Evolutionary conservation across 108 stramenopile species (phyloP).

Genomic region (Skeletonema menzelii): DNA sequence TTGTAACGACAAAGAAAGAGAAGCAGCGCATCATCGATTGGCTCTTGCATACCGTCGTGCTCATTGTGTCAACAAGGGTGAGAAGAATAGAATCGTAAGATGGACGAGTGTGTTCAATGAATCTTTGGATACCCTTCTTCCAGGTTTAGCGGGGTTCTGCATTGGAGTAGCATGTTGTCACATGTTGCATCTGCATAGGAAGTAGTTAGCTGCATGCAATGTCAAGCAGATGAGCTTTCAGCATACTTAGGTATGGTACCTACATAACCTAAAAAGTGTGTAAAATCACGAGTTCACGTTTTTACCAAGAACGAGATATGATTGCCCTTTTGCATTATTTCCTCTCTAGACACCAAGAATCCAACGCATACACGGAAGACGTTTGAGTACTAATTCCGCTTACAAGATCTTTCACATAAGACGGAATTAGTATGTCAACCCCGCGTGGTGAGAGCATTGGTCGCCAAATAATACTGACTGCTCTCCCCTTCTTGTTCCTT

Average conservation of each 20-base stretch:
- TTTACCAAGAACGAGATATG: too few species aligned
- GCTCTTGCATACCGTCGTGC: conserved; percentile 36
- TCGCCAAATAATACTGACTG: too few species aligned
- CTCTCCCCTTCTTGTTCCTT: not conserved
- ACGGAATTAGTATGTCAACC: not conserved
- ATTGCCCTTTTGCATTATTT: too few species aligned
- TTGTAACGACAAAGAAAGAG: conserved; percentile 13
- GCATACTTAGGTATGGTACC: too few species aligned
- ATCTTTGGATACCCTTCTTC: not conserved
- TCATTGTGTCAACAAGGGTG: conserved; percentile 1
- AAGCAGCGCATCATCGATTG: conserved; percentile 24
- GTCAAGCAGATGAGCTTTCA: too few species aligned
- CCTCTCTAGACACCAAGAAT: too few species aligned
- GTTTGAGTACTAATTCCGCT: not conserved
- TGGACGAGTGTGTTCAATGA: not conserved
- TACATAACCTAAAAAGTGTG: too few species aligned
- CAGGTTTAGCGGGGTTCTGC: conserved; percentile 7
- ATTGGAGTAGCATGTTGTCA: conserved; percentile 10
- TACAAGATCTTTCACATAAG: too few species aligned
- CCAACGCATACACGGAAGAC: too few species aligned
- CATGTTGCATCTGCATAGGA: not conserved
- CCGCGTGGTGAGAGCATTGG: not conserved
- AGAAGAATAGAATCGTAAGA: not conserved
- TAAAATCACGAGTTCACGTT: too few species aligned
- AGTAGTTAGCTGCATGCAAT: not conserved